These are phyloP conservation scores for Cercospora brassicicola DNA, from an alignment of 2,329 filamentous ascomycete species.

Conservation along the genomic window DNA sequence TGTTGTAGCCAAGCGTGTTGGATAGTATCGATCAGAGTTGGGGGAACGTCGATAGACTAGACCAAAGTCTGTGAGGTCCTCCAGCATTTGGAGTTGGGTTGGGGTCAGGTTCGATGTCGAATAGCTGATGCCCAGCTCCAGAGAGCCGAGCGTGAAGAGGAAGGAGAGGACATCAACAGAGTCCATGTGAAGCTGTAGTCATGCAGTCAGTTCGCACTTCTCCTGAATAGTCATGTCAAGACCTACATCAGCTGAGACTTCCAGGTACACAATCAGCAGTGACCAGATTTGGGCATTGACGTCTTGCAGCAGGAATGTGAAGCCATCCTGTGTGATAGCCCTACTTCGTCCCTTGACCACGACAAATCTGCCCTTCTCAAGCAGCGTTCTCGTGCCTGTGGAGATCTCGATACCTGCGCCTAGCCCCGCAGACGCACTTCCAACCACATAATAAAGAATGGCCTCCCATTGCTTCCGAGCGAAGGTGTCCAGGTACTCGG, in stretches of 20 bases:
- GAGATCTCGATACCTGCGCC: slow-evolving; percentile 50
- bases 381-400: slow-evolving; percentile 78
- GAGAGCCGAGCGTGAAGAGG: slow-evolving; percentile 88
- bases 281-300: slow-evolving; percentile 98
- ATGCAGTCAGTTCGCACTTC: neutral
- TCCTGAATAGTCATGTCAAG: too few relatives aligned
- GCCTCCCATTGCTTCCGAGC: slow-evolving; percentile 91
- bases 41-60: slow-evolving; percentile 69
- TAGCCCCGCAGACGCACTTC: slow-evolving; percentile 60
- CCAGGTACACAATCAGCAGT: slow-evolving; percentile 86
- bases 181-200: slow-evolving; percentile 65
- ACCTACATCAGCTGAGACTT: slow-evolving; percentile 60
- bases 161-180: slow-evolving; percentile 93
- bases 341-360: slow-evolving; percentile 51
- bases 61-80: slow-evolving; percentile 86
- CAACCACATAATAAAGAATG: slow-evolving; percentile 93
- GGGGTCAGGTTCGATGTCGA: slow-evolving; percentile 79
- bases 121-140: slow-evolving; percentile 90
- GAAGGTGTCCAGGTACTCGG: slow-evolving; percentile 77
- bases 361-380: slow-evolving; percentile 79
- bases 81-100: slow-evolving; percentile 83
- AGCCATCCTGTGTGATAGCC: slow-evolving; percentile 84
- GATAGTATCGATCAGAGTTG: slow-evolving; percentile 65
- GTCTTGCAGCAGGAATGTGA: slow-evolving; percentile 91
- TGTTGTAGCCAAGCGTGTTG: slow-evolving; percentile 89